Evolutionary conservation across 495 filamentous ascomycete genomes (phyloP).

Genomic region (Penicilliopsis zonata): DNA sequence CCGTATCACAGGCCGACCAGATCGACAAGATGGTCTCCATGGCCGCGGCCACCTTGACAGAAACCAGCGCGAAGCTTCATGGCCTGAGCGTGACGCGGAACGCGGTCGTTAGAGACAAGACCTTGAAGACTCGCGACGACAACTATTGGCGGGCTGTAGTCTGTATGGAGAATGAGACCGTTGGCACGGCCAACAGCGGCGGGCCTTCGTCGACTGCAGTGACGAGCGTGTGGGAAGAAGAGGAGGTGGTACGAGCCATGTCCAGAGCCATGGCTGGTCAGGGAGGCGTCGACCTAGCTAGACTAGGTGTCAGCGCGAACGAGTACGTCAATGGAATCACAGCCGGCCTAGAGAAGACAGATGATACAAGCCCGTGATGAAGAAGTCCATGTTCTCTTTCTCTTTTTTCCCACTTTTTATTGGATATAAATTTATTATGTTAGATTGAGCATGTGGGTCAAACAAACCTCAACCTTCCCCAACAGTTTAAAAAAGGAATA

Average conservation of each 20-base stretch:
- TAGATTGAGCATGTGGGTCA: no score
- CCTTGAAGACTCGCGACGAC: conserved; percentile 40
- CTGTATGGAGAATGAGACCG: conserved; percentile 18
- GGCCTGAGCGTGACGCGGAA: conserved; percentile 43
- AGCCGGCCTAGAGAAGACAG: conserved; percentile 19
- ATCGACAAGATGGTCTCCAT: conserved; percentile 25
- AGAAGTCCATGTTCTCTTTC: no score
- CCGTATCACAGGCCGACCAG: conserved; percentile 35
- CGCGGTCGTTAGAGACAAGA: conserved; percentile 44
- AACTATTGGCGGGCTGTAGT: conserved; percentile 45
- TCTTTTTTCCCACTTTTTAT: no score
- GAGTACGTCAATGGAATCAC: conserved; percentile 33
- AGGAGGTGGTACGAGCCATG: conserved; percentile 43
- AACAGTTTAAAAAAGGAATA: no score
- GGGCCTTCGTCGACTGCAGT: conserved; percentile 5
- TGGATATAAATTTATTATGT: no score
- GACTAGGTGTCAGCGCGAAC: conserved; percentile 30
- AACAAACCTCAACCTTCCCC: no score
- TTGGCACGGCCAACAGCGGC: conserved; percentile 14
- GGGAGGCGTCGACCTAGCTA: conserved; percentile 34
- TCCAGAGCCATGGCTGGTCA: conserved; percentile 34
- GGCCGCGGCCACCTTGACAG: conserved; percentile 29
- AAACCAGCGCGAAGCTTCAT: conserved; percentile 36
- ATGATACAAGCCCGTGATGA: background rate
- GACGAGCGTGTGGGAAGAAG: conserved; percentile 38